These are phyloP conservation scores for Penicillium sp. DNA, from an alignment of 2,329 filamentous ascomycete genomes.

Conservation along the genomic window DNA sequence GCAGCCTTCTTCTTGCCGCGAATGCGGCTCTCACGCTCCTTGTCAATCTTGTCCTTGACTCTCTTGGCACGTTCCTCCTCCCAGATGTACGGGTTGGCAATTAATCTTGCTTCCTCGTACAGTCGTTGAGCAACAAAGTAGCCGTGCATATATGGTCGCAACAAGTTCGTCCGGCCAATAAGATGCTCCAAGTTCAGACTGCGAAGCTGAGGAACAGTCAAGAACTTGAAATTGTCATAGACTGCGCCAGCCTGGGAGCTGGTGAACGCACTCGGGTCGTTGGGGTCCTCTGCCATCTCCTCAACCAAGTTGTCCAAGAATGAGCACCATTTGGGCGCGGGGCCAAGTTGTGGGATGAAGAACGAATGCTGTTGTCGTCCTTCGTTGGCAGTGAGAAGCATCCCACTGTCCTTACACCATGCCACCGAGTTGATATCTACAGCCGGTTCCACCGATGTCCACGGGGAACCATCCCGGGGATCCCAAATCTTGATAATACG, in stretches of 20 bases:
- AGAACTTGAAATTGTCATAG: constrained; percentile 99
- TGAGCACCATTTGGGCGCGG: constrained; percentile 89
- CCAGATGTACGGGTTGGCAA: constrained; percentile 88
- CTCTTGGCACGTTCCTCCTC: constrained; percentile 87
- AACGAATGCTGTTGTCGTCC: constrained; percentile 92
- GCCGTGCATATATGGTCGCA: constrained; percentile 97
- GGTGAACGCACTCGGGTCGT: constrained; percentile 54
- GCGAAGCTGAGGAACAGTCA: constrained; percentile 79
- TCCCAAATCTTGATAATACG: constrained; percentile 98
- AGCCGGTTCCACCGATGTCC: constrained; percentile 91
- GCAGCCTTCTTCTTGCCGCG: constrained; percentile 85
- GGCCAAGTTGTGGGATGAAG: constrained; percentile 87
- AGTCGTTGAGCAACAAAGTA: constrained; percentile 94
- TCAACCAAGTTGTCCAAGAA: constrained; percentile 97
- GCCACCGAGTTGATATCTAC: constrained; percentile 94
- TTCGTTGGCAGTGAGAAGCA: constrained; percentile 95
- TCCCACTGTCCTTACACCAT: constrained; percentile 86
- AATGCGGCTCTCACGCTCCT: constrained; percentile 91
- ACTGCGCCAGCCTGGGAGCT: constrained; percentile 58
- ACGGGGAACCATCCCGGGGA: constrained; percentile 70
- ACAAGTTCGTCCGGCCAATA: constrained; percentile 78
- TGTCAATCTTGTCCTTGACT: constrained; percentile 91
- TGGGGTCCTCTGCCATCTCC: constrained; percentile 84
- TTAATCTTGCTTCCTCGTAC: constrained; percentile 89
- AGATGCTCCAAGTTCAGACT: constrained; percentile 81